A percentile compares a stretch with the other conserved stretches of the same genome.
These are phyloP conservation scores for Thielaviopsis populi DNA, from an alignment of 2,329 filamentous ascomycete species.

Conservation along the genomic window DNA sequence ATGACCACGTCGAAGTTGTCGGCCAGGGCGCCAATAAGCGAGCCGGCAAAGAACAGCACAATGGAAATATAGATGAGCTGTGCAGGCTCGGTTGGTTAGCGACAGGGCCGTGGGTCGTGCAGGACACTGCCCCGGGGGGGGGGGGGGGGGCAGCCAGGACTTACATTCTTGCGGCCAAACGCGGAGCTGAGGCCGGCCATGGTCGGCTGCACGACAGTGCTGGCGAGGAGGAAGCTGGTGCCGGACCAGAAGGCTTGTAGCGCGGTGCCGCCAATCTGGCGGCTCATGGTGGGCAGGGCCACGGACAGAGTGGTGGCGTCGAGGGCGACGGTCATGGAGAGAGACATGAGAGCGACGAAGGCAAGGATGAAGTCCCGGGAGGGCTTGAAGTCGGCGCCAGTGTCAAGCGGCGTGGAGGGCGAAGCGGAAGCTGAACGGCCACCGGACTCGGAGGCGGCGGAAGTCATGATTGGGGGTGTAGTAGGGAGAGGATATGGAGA, in stretches of 20 bases:
- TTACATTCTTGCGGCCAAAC: conserved; percentile 24
- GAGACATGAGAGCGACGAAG: conserved; percentile 33
- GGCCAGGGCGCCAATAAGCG: conserved; percentile 26
- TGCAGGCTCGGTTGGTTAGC: background rate
- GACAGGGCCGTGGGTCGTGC: background rate
- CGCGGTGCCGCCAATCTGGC: conserved; percentile 36
- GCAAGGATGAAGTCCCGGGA: conserved; percentile 30
- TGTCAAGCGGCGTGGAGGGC: background rate
- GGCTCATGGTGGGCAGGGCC: conserved; percentile 29
- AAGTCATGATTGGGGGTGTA: background rate
- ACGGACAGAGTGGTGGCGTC: conserved; percentile 22
- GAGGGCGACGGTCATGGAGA: conserved; percentile 39
- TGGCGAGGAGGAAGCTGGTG: conserved; percentile 53
- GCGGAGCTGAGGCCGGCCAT: conserved; percentile 27
- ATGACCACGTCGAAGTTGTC: conserved; percentile 23
- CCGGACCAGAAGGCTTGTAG: conserved; percentile 57
- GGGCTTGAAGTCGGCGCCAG: conserved; percentile 22
- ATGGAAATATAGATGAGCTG: conserved; percentile 22
- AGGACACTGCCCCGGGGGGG: background rate
- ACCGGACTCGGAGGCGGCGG: background rate
- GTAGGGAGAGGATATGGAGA: background rate
- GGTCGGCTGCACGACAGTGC: conserved; percentile 43
- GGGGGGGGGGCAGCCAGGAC: background rate
- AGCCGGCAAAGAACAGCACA: conserved; percentile 28
- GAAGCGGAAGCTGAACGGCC: background rate